Conservation (phyloP, 768 basidiomycete species). For the Termitomyces sp. region DNA sequence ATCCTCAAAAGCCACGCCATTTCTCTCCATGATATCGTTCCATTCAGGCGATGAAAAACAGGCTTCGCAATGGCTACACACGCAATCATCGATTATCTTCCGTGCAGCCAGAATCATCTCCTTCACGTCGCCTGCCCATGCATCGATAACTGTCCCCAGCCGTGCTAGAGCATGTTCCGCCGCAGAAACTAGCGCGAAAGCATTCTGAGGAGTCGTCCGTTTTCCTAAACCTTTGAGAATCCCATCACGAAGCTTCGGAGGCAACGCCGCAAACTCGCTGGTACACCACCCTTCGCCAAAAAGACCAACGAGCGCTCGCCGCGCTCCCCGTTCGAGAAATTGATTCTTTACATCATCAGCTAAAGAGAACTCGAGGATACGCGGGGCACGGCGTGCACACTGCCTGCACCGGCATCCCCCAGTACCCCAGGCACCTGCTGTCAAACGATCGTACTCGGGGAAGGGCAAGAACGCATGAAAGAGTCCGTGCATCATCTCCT, state of each 20-base stretch:
- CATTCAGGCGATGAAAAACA: constrained; percentile 71
- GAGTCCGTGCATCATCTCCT: constrained; percentile 88
- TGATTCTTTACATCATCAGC: constrained; percentile 72
- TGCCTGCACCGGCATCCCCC: constrained; percentile 82
- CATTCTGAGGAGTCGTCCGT: constrained; percentile 59
- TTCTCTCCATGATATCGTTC: constrained; percentile 66
- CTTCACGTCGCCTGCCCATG: constrained; percentile 62
- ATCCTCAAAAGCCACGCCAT: constrained; percentile 73
- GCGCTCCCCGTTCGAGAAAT: constrained; percentile 63
- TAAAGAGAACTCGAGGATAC: constrained; percentile 79
- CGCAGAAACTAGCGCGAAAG: constrained; percentile 64
- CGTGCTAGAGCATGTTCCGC: constrained; percentile 56
- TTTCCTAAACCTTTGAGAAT: constrained; percentile 72
- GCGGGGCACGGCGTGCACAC: constrained; percentile 73
- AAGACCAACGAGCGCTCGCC: constrained; percentile 71
- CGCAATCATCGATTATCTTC: constrained; percentile 53
- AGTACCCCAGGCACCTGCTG: constrained; percentile 72
- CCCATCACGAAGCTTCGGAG: constrained; percentile 56
- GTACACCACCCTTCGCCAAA: constrained; percentile 91
- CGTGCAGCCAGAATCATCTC: constrained; percentile 66
- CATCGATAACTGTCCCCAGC: constrained; percentile 51
- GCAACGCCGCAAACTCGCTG: constrained; percentile 68
- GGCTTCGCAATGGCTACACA: constrained; percentile 52
- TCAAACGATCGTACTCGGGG: constrained; percentile 70
- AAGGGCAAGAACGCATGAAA: constrained; percentile 82